These are phyloP conservation scores for Babesia ovata DNA, from an alignment of 169 alveolate genomes.

Conservation along the genomic window DNA sequence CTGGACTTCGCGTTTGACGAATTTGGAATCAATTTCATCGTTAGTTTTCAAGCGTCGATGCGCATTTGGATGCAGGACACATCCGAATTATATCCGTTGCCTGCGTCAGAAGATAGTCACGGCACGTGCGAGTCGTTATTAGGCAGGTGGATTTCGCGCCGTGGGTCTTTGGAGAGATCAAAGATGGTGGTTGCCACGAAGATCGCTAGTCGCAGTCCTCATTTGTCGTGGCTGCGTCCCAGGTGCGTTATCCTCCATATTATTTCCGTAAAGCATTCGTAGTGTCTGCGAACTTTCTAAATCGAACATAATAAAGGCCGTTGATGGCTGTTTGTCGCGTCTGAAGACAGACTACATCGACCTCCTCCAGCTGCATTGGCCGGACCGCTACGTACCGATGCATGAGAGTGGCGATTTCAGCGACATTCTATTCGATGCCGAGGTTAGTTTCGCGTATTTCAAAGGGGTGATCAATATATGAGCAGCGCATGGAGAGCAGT, in stretches of 20 bases:
- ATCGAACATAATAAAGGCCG: conserved; percentile 70
- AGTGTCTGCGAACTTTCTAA: conserved; percentile 68
- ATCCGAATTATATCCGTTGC: conserved; percentile 86
- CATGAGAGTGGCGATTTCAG: conserved; percentile 78
- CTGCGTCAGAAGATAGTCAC: conserved; percentile 66
- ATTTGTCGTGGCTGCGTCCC: conserved; percentile 64
- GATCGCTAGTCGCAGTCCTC: conserved; percentile 71
- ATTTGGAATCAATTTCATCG: conserved; percentile 78
- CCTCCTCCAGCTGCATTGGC: conserved; percentile 85
- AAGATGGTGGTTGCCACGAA: conserved; percentile 78
- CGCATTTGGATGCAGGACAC: conserved; percentile 70
- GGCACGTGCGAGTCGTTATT: conserved; percentile 77
- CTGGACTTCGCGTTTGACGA: conserved; percentile 81
- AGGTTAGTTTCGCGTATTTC: conserved; percentile 11
- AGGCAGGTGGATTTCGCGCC: conserved; percentile 71
- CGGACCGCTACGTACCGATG: conserved; percentile 82
- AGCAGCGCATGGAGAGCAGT: conserved; percentile 4
- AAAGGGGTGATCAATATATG: background rate
- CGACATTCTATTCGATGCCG: conserved; percentile 74
- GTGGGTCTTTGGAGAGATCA: conserved; percentile 67
- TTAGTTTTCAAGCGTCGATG: background rate
- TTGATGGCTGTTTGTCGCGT: conserved; percentile 74
- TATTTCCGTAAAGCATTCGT: background rate
- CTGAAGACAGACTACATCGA: conserved; percentile 79
- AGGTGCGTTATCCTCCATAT: conserved; percentile 1